These are phyloP conservation scores for Hyphopichia pseudoburtonii DNA, from an alignment of 1,139 yeast species.

Conservation along the genomic window DNA sequence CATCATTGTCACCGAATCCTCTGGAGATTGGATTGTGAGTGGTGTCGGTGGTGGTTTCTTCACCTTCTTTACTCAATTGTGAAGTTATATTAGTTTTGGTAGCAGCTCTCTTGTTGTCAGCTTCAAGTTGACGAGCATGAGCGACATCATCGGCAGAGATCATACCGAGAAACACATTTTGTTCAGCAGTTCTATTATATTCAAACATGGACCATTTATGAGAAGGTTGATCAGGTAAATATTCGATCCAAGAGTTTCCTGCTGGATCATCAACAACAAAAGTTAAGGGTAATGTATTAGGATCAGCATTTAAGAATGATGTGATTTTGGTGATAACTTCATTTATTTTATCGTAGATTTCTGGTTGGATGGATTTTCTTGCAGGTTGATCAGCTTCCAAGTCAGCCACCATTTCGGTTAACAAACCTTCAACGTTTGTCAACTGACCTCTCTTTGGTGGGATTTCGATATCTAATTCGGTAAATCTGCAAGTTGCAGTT, in stretches of 20 bases:
- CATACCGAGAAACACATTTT: constrained; percentile 84
- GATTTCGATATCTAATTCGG: constrained; percentile 87
- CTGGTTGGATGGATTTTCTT: constrained; percentile 73
- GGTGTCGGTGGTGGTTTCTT: constrained; percentile 17
- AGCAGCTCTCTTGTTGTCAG: constrained; percentile 38
- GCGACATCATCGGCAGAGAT: constrained; percentile 78
- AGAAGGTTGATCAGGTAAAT: constrained; percentile 79
- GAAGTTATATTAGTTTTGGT: constrained; percentile 32
- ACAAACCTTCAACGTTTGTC: constrained; percentile 87
- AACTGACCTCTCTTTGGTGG: constrained; percentile 95
- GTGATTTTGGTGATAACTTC: constrained; percentile 63
- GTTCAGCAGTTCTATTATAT: constrained; percentile 84
- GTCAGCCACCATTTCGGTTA: constrained; percentile 83
- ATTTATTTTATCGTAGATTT: constrained; percentile 70
- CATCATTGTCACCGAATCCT: constrained; percentile 69
- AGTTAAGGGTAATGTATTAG: constrained; percentile 73
- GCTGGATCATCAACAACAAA: constrained; percentile 89
- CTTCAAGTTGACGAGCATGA: constrained; percentile 44
- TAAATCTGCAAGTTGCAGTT: constrained; percentile 76
- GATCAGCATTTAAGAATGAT: constrained; percentile 60
- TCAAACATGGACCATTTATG: constrained; percentile 91
- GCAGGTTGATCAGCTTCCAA: constrained; percentile 77
- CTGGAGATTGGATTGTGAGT: constrained; percentile 45
- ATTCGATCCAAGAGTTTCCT: constrained; percentile 97
- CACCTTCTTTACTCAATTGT: constrained; percentile 15